A percentile compares a stretch with the other conserved stretches of the same genome.
phyloP scores from a whole-genome alignment of 129 eudicot genomes.

The Artemisia argyi region DNA sequence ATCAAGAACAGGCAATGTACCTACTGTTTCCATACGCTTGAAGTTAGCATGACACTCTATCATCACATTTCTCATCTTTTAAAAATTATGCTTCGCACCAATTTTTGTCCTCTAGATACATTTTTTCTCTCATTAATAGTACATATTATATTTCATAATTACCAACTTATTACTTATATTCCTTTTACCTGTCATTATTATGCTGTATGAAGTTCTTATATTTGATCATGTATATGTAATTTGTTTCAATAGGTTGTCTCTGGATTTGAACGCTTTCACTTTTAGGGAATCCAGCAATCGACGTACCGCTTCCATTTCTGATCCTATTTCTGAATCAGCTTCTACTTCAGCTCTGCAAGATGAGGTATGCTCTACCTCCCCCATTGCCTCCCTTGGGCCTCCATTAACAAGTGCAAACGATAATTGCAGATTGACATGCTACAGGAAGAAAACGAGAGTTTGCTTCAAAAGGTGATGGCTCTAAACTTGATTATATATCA shows the following conservation, averaged over 20 bases:
- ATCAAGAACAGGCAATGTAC: too few relatives aligned
- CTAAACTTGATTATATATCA: conserved; percentile 7
- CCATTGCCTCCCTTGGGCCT: background rate
- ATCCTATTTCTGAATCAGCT: conserved; percentile 46
- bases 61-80: too few relatives aligned
- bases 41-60: too few relatives aligned
- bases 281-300: conserved; percentile 52
- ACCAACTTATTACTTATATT: background rate
- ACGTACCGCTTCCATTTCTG: conserved; percentile 53
- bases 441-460: conserved; percentile 82
- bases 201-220: background rate
- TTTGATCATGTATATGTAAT: conserved; percentile 2
- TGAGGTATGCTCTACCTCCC: conserved; percentile 51
- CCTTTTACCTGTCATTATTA: background rate
- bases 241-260: conserved; percentile 48
- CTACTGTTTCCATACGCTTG: too few relatives aligned
- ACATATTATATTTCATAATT: background rate
- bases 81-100: too few relatives aligned
- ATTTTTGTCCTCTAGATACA: too few relatives aligned
- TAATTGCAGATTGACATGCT: conserved; percentile 85
- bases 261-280: conserved; percentile 69
- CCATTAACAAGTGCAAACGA: conserved; percentile 25
- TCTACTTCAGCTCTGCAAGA: conserved; percentile 77
- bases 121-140: too few relatives aligned
- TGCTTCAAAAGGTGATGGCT: conserved; percentile 68